Evolutionary conservation across 441 rosid genomes (phyloP).

Genomic region (Syzygium malaccense): DNA sequence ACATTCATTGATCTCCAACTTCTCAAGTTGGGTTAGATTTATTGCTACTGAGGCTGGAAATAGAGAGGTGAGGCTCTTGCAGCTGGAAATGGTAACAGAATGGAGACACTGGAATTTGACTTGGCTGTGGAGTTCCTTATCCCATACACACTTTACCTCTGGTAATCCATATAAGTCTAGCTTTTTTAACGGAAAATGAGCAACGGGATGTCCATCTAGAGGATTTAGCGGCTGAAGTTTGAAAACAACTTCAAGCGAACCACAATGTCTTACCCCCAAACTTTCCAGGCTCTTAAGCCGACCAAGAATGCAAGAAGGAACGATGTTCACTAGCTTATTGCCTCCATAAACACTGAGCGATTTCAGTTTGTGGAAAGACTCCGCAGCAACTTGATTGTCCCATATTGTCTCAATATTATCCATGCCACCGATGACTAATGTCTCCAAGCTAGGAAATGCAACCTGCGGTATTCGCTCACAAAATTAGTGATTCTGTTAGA

Average conservation of each 20-base stretch:
- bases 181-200: neutral
- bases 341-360: fast-evolving
- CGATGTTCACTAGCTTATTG: neutral
- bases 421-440: fast-evolving
- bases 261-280: fast-evolving
- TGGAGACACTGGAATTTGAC: neutral
- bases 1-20: neutral
- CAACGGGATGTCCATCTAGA: neutral
- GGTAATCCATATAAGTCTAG: no score
- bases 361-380: neutral
- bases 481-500: neutral
- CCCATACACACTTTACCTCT: neutral
- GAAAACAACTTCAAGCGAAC: neutral
- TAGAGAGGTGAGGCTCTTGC: neutral
- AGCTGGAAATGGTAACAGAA: neutral
- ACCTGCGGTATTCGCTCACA: fast-evolving
- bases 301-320: neutral
- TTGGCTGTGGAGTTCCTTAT: neutral
- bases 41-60: neutral
- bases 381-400: neutral
- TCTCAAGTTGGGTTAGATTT: neutral
- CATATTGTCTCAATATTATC: neutral
- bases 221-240: neutral
- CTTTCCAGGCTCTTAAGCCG: neutral
- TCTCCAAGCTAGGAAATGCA: neutral